A percentile compares a stretch with the other conserved stretches of the same genome.
These are phyloP conservation scores for Cercospora janseana DNA, from an alignment of 2,329 filamentous ascomycete genomes.

Conservation along the genomic window DNA sequence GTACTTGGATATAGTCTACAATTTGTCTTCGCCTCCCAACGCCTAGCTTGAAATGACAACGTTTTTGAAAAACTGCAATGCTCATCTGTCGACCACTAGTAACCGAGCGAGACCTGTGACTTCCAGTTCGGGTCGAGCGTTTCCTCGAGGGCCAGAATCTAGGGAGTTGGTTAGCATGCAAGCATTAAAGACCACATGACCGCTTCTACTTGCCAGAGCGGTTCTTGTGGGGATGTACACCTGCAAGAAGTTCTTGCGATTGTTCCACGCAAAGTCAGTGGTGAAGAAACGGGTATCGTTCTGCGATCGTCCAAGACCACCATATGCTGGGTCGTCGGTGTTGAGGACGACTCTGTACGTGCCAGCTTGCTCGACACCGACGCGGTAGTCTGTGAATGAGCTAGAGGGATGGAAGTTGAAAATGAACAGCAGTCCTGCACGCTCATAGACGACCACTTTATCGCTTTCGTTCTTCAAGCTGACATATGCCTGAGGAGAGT, in stretches of 20 bases:
- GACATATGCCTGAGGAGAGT: constrained; percentile 81
- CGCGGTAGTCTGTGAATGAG: constrained; percentile 88
- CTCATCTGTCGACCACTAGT: constrained; percentile 17
- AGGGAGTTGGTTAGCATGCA: constrained; percentile 13
- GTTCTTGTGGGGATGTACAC: constrained; percentile 84
- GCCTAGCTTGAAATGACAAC: constrained; percentile 8
- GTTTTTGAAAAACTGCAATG: neutral
- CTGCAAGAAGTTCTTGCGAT: constrained; percentile 83
- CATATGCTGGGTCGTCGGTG: constrained; percentile 72
- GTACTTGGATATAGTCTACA: constrained; percentile 16
- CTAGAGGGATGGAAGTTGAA: constrained; percentile 91
- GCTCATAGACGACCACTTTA: constrained; percentile 94
- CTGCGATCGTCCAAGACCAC: constrained; percentile 75
- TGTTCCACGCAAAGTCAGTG: constrained; percentile 86
- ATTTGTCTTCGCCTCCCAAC: constrained; percentile 9
- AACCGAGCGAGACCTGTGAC: constrained; percentile 31
- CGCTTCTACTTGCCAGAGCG: constrained; percentile 64
- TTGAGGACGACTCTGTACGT: constrained; percentile 86
- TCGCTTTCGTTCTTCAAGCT: constrained; percentile 90
- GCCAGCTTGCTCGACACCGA: constrained; percentile 79
- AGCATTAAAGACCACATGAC: neutral
- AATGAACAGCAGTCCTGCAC: constrained; percentile 83
- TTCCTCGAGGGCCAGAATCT: constrained; percentile 36
- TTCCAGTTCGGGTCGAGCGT: constrained; percentile 36
- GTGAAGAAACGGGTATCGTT: constrained; percentile 88